phyloP scores from a whole-genome alignment of 2,329 filamentous ascomycete species.

The Aspergillus sp. region DNA sequence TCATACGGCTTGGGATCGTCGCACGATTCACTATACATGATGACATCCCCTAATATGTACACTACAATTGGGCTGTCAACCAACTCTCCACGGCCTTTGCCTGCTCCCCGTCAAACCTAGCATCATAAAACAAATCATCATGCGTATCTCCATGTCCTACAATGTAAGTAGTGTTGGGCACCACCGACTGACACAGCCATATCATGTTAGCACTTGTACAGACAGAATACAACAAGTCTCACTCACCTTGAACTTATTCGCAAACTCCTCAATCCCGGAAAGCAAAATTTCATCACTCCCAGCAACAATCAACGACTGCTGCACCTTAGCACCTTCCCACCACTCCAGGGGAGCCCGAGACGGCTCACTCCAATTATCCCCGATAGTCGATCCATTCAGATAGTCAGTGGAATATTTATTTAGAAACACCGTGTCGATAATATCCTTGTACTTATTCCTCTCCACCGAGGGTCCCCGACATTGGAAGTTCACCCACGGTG shows the following conservation, averaged over 20 bases:
- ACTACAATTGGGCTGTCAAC: conserved; percentile 21
- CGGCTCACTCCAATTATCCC: conserved; percentile 51
- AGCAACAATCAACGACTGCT: conserved; percentile 48
- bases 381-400: conserved; percentile 27
- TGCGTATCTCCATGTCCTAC: conserved; percentile 26
- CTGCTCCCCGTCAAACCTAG: conserved; percentile 16
- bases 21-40: not conserved
- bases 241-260: conserved; percentile 26
- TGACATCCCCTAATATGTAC: not conserved
- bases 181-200: conserved; percentile 16
- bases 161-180: conserved; percentile 22
- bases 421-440: conserved; percentile 34
- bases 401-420: conserved; percentile 44
- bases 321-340: conserved; percentile 47
- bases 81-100: conserved; percentile 22
- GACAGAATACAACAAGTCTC: not conserved
- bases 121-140: conserved; percentile 22
- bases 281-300: conserved; percentile 53
- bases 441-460: conserved; percentile 46
- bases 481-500: conserved; percentile 52
- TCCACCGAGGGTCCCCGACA: conserved; percentile 35
- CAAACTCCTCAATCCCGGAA: conserved; percentile 25
- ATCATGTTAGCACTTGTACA: not conserved
- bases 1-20: no score
- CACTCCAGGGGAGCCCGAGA: conserved; percentile 43